Conservation (phyloP, 768 basidiomycete species). For the button mushroom (Agaricus bisporus) region DNA sequence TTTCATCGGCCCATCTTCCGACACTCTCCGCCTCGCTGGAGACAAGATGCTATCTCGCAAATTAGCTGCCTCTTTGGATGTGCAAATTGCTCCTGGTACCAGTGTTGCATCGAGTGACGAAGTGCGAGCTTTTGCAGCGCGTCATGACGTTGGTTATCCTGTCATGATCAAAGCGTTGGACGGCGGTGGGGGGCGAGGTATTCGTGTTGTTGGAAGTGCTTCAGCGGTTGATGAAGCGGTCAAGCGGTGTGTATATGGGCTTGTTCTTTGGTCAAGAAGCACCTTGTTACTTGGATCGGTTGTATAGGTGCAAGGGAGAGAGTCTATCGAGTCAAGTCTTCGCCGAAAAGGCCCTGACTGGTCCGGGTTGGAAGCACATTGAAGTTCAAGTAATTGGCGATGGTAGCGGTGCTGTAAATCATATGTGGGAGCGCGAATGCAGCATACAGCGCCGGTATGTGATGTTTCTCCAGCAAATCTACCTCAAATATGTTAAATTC, state of each 20-base stretch:
- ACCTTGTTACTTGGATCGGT: neutral
- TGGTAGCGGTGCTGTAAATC: conserved; percentile 67
- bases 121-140: conserved; percentile 20
- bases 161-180: conserved; percentile 91
- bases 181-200: conserved; percentile 87
- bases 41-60: conserved; percentile 33
- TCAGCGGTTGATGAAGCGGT: conserved; percentile 71
- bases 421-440: conserved; percentile 89
- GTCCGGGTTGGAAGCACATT: conserved; percentile 71
- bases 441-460: conserved; percentile 78
- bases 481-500: neutral
- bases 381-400: conserved; percentile 87
- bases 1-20: conserved; percentile 78
- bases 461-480: neutral
- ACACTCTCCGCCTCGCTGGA: conserved; percentile 69
- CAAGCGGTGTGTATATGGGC: conserved; percentile 34
- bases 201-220: conserved; percentile 75
- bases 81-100: conserved; percentile 25
- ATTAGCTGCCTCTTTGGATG: conserved; percentile 22
- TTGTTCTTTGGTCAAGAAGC: neutral
- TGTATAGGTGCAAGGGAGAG: conserved; percentile 28
- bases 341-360: conserved; percentile 80
- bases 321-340: conserved; percentile 50
- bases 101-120: conserved; percentile 21
- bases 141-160: conserved; percentile 24